phyloP scores from a whole-genome alignment of 1,284 basidiomycete species.

The Austropuccinia psidii region DNA sequence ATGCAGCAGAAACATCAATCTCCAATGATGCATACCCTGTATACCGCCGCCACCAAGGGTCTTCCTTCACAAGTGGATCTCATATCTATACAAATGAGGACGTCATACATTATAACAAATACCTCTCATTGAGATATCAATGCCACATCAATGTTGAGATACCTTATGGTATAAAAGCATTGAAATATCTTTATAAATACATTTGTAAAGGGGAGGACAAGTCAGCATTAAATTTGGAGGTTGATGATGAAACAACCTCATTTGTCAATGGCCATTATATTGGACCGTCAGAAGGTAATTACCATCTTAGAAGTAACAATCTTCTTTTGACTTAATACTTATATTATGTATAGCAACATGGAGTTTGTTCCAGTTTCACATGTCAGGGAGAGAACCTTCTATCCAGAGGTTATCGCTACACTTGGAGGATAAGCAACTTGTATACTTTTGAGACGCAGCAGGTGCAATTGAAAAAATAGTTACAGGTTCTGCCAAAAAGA shows the following conservation, averaged over 20 bases:
- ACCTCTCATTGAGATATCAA: slow-evolving; percentile 45
- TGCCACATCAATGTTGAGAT: slow-evolving; percentile 55
- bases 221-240: slow-evolving; percentile 42
- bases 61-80: not conserved
- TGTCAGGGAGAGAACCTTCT: not conserved
- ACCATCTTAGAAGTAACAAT: slow-evolving; percentile 38
- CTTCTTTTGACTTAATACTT: not conserved
- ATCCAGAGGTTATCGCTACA: not conserved
- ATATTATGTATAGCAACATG: slow-evolving; percentile 42
- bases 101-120: slow-evolving; percentile 51
- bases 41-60: slow-evolving; percentile 35
- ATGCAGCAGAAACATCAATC: slow-evolving; percentile 47
- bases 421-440: not conserved
- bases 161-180: slow-evolving; percentile 44
- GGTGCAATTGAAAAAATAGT: not conserved
- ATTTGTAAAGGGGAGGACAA: slow-evolving; percentile 53
- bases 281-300: slow-evolving; percentile 3
- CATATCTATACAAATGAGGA: slow-evolving; percentile 42
- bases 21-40: slow-evolving; percentile 50
- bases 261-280: not conserved
- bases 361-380: not conserved
- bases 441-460: not conserved
- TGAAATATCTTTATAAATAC: slow-evolving; percentile 54
- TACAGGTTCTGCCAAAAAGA: not conserved
- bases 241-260: not conserved